Evolutionary conservation across 2,329 filamentous ascomycete genomes (phyloP), one percentile per base, ranked within the genome.

Genomic region (Pyrenophora tritici-repentis): DNA sequence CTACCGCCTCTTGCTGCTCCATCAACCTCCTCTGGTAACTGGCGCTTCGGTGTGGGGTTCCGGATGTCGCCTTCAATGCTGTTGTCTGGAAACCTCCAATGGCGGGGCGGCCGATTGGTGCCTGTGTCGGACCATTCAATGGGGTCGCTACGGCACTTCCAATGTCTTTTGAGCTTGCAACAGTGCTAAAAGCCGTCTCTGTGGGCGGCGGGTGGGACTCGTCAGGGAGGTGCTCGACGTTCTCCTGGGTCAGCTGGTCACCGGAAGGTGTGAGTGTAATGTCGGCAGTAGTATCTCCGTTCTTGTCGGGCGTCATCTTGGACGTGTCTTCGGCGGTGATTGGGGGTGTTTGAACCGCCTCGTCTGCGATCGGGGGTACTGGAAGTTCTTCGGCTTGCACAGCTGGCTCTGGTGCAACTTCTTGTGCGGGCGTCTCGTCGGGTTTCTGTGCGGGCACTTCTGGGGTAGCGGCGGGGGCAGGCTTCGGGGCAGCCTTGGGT

Each of bases 1-100:
- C 91, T 34, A 99, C 94, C 52, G 94, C 91, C 78, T 99, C 94
- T 75, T 96, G 92, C 72, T 99, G 94, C 66, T 97, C 92, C 67
- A 96, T 81, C 46, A 97, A 83, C 66, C 91, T 89, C 61, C 93
- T 86, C 73, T 95, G 89, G 74, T 89, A 91, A 76, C 87, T 92
- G 16, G 90, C 84, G 47, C 86, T 86, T 55, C 93, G 89, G 53
- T 80, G 79, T 50, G 82, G 66, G 26, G 74, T 75, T 42, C 56
- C 56, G 24, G 83, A 78, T 55, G 87, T 88, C 10, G 89, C 89
- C 78, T 96, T 96, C 66, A 89, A 81, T 20, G 91, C 90, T 42
- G 87, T 88, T n/a, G 90, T 83, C 42, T 88, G 90, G 72, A 85
- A 95, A 46, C 89, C 89, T 67, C 88, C 88, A 45, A 87, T 75